A percentile compares a stretch with the other conserved stretches of the same genome.
Conservation (phyloP, 2,329 filamentous ascomycete species). For the Laburnicola sp. region DNA sequence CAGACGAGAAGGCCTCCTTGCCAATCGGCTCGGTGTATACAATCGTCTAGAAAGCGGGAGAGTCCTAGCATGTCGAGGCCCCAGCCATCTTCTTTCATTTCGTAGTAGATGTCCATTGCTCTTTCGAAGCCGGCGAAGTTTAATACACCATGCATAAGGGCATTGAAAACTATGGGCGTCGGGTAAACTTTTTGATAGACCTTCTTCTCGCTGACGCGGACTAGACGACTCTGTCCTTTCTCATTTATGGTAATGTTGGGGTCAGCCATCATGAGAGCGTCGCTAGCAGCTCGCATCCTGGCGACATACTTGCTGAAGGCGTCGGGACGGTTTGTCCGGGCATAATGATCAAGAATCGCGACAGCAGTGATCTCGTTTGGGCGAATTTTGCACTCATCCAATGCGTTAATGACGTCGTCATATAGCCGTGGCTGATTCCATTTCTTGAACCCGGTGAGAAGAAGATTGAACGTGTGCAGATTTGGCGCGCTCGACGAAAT, state of each 20-base stretch:
- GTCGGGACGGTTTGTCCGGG: conserved; percentile 29
- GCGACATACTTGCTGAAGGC: conserved; percentile 47
- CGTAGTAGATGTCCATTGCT: conserved; percentile 47
- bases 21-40: conserved; percentile 45
- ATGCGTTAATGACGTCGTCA: conserved; percentile 34
- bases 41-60: conserved; percentile 46
- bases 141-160: conserved; percentile 48
- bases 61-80: conserved; percentile 48
- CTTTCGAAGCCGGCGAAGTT: conserved; percentile 52
- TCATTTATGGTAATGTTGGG: conserved; percentile 45
- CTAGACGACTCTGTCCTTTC: conserved; percentile 29
- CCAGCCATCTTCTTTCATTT: conserved; percentile 52
- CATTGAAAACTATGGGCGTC: conserved; percentile 50
- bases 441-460: conserved; percentile 65
- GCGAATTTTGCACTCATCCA: conserved; percentile 46
- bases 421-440: conserved; percentile 31
- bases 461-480: conserved; percentile 70
- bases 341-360: conserved; percentile 48
- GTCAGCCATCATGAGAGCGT: conserved; percentile 48
- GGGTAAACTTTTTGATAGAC: conserved; percentile 51
- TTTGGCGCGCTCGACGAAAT: conserved; percentile 64
- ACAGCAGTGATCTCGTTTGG: conserved; percentile 52
- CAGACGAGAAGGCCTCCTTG: conserved; percentile 44
- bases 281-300: conserved; percentile 47
- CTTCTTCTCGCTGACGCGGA: conserved; percentile 27